A percentile compares a stretch with the other conserved stretches of the same genome.
Conservation (phyloP, 352 stramenopile species). For the Pythium scleroteichum region DNA sequence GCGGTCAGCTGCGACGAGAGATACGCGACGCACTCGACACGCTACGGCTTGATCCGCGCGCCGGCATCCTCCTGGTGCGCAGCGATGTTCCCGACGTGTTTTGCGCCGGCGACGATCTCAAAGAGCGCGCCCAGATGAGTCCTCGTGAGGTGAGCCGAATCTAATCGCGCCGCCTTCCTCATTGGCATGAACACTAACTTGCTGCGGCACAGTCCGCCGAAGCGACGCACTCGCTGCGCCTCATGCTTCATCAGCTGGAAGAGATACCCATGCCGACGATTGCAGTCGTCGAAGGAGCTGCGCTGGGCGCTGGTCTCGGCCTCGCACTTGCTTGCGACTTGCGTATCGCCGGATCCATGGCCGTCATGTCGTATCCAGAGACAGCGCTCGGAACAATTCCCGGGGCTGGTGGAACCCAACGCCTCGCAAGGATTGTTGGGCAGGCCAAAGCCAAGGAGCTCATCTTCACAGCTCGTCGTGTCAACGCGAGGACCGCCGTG, state of each 20-base stretch:
- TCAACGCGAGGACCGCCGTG: conserved; percentile 72
- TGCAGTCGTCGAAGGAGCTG: conserved; percentile 89
- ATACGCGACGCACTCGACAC: conserved; percentile 20
- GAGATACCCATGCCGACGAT: conserved; percentile 93
- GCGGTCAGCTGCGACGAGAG: conserved; percentile 81
- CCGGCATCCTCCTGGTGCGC: conserved; percentile 72
- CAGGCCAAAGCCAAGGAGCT: conserved; percentile 93
- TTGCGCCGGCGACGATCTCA: conserved; percentile 89
- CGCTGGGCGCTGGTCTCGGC: conserved; percentile 91
- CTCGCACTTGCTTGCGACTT: conserved; percentile 93
- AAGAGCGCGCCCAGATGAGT: conserved; percentile 91
- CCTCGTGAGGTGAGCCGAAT: conserved; percentile 59
- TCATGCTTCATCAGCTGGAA: conserved; percentile 83
- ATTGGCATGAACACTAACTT: no score
- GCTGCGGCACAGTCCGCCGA: conserved; percentile 48
- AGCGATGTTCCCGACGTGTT: conserved; percentile 85
- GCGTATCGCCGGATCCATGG: conserved; percentile 85
- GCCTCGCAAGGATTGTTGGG: conserved; percentile 90
- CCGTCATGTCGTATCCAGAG: conserved; percentile 89
- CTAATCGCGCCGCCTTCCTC: no score
- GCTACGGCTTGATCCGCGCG: conserved; percentile 33
- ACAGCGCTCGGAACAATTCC: conserved; percentile 93
- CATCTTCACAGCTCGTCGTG: conserved; percentile 91
- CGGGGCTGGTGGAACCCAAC: conserved; percentile 92
- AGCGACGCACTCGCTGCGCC: conserved; percentile 76